Conservation (phyloP, 1,284 basidiomycete species). For the Naganishia albida region DNA sequence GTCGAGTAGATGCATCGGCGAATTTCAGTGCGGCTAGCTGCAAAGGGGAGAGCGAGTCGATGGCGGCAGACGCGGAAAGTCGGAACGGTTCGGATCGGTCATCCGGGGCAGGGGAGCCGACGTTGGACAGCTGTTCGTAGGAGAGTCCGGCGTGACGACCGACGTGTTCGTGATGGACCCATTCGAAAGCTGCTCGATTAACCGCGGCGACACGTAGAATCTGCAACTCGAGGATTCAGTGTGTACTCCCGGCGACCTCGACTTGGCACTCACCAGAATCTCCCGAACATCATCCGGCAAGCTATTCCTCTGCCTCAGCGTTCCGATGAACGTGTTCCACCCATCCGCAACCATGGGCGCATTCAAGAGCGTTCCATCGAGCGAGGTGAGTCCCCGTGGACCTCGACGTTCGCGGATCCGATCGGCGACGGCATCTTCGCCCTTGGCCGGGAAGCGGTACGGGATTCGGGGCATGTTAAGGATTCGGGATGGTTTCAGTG, state of each 20-base stretch:
- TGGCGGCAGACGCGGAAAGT: slow-evolving; percentile 27
- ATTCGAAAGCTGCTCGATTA: slow-evolving; percentile 55
- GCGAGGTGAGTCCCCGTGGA: slow-evolving; percentile 51
- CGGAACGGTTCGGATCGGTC: slow-evolving; percentile 41
- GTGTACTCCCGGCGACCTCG: not conserved
- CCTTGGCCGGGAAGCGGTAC: slow-evolving; percentile 43
- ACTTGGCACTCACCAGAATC: slow-evolving; percentile 46
- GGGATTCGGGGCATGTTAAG: slow-evolving; percentile 33
- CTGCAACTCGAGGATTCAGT: slow-evolving; percentile 33
- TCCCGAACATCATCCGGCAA: slow-evolving; percentile 54
- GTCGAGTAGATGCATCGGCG: slow-evolving; percentile 52
- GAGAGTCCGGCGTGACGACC: slow-evolving; percentile 49
- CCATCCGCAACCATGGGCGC: slow-evolving; percentile 44
- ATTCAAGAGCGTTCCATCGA: slow-evolving; percentile 54
- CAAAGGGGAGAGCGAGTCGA: slow-evolving; percentile 36
- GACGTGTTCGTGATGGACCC: slow-evolving; percentile 51
- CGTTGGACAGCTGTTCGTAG: slow-evolving; percentile 48
- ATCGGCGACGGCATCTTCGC: slow-evolving; percentile 50
- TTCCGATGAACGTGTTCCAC: slow-evolving; percentile 56
- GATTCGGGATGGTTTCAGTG: slow-evolving; percentile 7
- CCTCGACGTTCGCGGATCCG: slow-evolving; percentile 53
- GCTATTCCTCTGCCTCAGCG: slow-evolving; percentile 50
- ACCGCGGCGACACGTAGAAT: slow-evolving; percentile 55
- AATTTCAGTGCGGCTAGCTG: slow-evolving; percentile 51
- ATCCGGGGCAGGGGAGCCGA: slow-evolving; percentile 38